Evolutionary conservation across 805 yeast genomes (phyloP), one percentile per base, ranked within the genome.

Genomic region (Tanozyma kutaoensis): DNA sequence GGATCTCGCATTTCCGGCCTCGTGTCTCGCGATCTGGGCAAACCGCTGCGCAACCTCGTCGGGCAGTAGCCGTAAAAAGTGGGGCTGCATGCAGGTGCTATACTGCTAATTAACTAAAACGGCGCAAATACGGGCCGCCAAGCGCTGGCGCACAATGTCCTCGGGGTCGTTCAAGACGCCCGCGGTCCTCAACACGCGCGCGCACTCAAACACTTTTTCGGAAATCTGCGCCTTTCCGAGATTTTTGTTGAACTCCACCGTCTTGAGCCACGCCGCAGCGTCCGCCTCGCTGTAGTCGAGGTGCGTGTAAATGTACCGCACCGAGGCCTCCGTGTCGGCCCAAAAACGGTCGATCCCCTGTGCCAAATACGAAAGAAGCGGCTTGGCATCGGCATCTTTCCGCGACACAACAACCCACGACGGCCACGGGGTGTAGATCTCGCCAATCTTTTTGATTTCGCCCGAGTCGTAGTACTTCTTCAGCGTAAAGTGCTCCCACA

Each of bases 401-500:
- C 63, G 50, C 4, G 72, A 72, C 13, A 72, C 70, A 26, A 84
- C 63, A 11, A 82, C 86, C 95, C 95, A 85, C 2, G 93, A 79
- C 8, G 95, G 88, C 96, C 96, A 85, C 12, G 96, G 96, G 1
- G 96, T 85, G 52, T 78, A 80, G 31, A 85, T 84, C 37, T 79
- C 81, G 11, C 94, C 96, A 33, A 85, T 73, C 38, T 69, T 60
- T 52, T 78, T 81, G 52, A 86, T 75, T 41, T 84, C 95, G 13
- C 70, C 66, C 29, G 55, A 65, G 43, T 81, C 95, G 48, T 79
- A 82, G 55, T 80, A 85, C 46, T 70, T 72, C 46, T 85, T 85
- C 19, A 86, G 72, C 1, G 96, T 85, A 58, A 85, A 85, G 51
- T 79, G 68, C 45, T 85, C 96, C 96, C 96, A 85, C 94, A 86